These are phyloP conservation scores for Lentinula sp. DNA, from an alignment of 768 basidiomycete genomes.

Conservation along the genomic window DNA sequence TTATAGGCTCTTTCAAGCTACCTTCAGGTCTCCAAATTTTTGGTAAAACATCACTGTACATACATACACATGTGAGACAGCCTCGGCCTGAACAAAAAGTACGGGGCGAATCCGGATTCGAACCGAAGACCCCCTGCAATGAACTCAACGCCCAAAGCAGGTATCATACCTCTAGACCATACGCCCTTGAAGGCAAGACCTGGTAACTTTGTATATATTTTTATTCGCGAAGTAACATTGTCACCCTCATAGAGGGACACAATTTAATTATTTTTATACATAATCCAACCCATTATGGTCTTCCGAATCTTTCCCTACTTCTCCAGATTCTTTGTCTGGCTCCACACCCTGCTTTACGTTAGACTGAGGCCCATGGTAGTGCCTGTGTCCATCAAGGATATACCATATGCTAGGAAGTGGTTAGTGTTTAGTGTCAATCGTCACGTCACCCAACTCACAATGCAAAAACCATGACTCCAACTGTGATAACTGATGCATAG, in stretches of 20 bases:
- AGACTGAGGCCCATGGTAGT: conserved; percentile 56
- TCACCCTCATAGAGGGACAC: too few relatives aligned
- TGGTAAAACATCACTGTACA: too few relatives aligned
- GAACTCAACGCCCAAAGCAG: not conserved
- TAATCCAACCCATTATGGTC: not conserved
- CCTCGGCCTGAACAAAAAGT: not conserved
- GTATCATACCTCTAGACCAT: conserved; percentile 9
- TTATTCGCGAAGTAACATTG: too few relatives aligned
- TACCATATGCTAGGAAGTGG: conserved; percentile 41
- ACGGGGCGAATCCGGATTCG: conserved; percentile 8
- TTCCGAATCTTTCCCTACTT: not conserved
- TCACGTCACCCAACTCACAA: conserved; percentile 32
- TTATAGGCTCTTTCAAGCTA: too few relatives aligned
- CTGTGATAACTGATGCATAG: conserved; percentile 67
- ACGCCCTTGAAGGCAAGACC: not conserved
- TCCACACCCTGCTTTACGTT: conserved; percentile 18
- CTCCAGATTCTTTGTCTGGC: not conserved
- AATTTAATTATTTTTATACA: not conserved
- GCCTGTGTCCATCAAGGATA: conserved; percentile 41
- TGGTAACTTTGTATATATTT: too few relatives aligned
- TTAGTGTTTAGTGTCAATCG: not conserved
- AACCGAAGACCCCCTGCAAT: conserved; percentile 8
- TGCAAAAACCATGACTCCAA: conserved; percentile 46
- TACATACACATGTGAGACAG: too few relatives aligned
- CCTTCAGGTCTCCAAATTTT: too few relatives aligned